Evolutionary conservation across 2,329 filamentous ascomycete species (phyloP).

Genomic region (Emmonsiellopsis sp.): DNA sequence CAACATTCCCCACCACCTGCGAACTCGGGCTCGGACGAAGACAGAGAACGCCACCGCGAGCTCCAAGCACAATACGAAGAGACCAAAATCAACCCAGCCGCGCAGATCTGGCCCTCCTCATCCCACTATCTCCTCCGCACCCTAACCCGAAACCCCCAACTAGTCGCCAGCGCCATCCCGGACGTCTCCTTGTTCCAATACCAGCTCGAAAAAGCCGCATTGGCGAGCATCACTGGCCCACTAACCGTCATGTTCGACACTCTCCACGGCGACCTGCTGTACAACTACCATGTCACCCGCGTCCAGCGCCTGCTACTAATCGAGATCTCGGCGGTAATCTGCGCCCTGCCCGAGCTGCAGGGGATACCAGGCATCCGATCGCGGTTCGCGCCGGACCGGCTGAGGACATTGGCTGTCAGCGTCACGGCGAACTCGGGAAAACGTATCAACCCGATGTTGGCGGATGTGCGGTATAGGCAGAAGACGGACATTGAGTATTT

Average conservation of each 20-base stretch:
- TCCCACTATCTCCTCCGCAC: conserved; percentile 56
- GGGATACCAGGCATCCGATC: conserved; percentile 50
- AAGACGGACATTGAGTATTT: conserved; percentile 72
- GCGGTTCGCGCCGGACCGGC: conserved; percentile 52
- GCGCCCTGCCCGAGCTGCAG: conserved; percentile 63
- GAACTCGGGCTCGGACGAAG: no score
- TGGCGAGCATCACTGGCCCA: conserved; percentile 70
- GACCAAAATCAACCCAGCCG: neutral
- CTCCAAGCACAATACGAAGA: neutral
- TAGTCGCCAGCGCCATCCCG: conserved; percentile 52
- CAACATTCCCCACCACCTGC: neutral
- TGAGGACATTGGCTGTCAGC: conserved; percentile 51
- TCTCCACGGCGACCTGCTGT: conserved; percentile 60
- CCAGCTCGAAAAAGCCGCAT: conserved; percentile 71
- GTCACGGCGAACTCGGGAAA: conserved; percentile 47
- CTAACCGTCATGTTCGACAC: conserved; percentile 72
- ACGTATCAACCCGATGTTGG: conserved; percentile 59
- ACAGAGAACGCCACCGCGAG: neutral
- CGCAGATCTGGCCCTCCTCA: conserved; percentile 23
- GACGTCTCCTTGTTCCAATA: conserved; percentile 56
- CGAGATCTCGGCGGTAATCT: conserved; percentile 67
- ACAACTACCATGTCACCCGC: conserved; percentile 55
- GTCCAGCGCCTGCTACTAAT: conserved; percentile 62
- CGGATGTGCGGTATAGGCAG: conserved; percentile 52
- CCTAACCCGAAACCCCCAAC: conserved; percentile 52